These are phyloP conservation scores for Amanita rimosa DNA, from an alignment of 768 basidiomycete genomes.

Conservation along the genomic window DNA sequence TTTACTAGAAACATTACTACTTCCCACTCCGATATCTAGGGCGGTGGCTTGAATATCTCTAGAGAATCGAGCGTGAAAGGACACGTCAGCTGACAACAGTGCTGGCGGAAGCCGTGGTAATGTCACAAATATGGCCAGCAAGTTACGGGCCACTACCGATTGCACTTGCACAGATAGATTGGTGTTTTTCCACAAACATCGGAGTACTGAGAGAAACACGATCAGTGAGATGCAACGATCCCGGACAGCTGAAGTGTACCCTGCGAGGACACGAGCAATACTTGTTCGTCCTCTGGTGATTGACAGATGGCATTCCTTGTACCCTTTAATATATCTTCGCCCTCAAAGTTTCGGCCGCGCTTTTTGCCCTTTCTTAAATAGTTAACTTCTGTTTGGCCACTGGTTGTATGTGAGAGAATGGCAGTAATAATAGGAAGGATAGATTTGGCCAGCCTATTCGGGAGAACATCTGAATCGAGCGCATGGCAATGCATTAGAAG, in stretches of 20 bases:
- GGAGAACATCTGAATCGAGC: slow-evolving; percentile 35
- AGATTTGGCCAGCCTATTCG: slow-evolving; percentile 43
- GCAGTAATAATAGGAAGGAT: slow-evolving; percentile 36
- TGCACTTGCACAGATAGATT: slow-evolving; percentile 40
- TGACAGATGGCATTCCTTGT: slow-evolving; percentile 36
- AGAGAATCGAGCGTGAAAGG: slow-evolving; percentile 34
- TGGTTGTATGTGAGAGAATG: slow-evolving; percentile 31
- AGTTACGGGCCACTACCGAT: slow-evolving; percentile 47
- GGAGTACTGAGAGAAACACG: slow-evolving; percentile 31
- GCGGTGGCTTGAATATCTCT: slow-evolving; percentile 35
- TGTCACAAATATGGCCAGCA: slow-evolving; percentile 45
- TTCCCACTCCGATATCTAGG: slow-evolving; percentile 40
- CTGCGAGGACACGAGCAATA: slow-evolving; percentile 42
- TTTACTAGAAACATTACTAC: slow-evolving; percentile 48
- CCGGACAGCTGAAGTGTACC: slow-evolving; percentile 27
- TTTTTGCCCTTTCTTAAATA: slow-evolving; percentile 50
- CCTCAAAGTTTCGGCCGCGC: slow-evolving; percentile 59
- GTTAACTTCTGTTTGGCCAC: slow-evolving; percentile 15
- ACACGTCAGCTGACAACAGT: slow-evolving; percentile 39
- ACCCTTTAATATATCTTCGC: slow-evolving; percentile 57
- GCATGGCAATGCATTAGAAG: slow-evolving; percentile 33
- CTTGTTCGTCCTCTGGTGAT: slow-evolving; percentile 36
- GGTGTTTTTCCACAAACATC: slow-evolving; percentile 33
- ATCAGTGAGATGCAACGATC: background rate
- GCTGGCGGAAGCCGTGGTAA: slow-evolving; percentile 46